Evolutionary conservation across 2,329 filamentous ascomycete species (phyloP).

Genomic region (Aspergillus fructus): DNA sequence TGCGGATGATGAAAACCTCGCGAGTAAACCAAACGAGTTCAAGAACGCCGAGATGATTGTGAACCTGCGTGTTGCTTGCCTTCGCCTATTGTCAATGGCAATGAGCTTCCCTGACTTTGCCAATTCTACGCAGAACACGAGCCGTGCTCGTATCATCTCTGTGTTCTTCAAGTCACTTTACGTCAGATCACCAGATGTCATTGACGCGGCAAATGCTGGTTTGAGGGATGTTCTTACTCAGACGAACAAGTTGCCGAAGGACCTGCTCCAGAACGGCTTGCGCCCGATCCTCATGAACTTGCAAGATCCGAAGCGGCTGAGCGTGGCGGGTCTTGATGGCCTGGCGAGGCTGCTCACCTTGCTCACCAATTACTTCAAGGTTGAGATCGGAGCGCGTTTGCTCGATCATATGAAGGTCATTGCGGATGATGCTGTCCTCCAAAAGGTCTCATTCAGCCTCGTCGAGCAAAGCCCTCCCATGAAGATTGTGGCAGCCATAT

Average conservation of each 20-base stretch:
- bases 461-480: constrained; percentile 91
- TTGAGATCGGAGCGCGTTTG: constrained; percentile 91
- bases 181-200: constrained; percentile 86
- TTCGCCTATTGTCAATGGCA: constrained; percentile 87
- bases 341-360: constrained; percentile 85
- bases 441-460: constrained; percentile 90
- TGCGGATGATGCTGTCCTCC: constrained; percentile 74
- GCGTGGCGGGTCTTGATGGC: constrained; percentile 84
- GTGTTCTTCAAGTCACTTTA: constrained; percentile 99
- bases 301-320: constrained; percentile 87
- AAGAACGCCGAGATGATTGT: constrained; percentile 95
- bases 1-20: constrained; percentile 87
- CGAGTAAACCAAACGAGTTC: constrained; percentile 89
- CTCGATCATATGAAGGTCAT: constrained; percentile 92
- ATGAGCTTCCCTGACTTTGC: constrained; percentile 92
- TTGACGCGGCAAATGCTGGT: constrained; percentile 88
- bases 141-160: constrained; percentile 70
- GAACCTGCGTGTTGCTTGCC: constrained; percentile 85
- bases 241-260: constrained; percentile 90
- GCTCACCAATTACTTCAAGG: constrained; percentile 97
- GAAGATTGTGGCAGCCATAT: constrained; percentile 91
- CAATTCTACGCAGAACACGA: constrained; percentile 67
- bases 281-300: constrained; percentile 95
- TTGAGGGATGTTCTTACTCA: constrained; percentile 83
- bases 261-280: constrained; percentile 88